Conservation (phyloP, 1,284 basidiomycete genomes). For the Rugosomyces carneus region DNA sequence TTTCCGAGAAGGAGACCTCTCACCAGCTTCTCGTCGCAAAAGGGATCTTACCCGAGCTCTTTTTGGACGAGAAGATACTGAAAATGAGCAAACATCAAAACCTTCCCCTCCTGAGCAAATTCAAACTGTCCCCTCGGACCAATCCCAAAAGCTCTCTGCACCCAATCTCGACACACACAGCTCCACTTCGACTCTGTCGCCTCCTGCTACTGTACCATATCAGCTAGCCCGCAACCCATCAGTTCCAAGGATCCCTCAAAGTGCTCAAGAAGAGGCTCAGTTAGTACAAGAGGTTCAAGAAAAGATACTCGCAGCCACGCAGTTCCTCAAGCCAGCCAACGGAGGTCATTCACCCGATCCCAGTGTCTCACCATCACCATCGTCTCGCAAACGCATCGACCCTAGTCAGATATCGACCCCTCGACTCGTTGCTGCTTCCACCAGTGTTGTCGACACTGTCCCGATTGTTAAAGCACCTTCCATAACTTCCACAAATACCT, state of each 20-base stretch:
- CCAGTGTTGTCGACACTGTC: slow-evolving; percentile 64
- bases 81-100: slow-evolving; percentile 20
- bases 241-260: slow-evolving; percentile 33
- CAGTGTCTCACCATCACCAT: slow-evolving; percentile 22
- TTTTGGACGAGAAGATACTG: slow-evolving; percentile 51
- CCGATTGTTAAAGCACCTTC: slow-evolving; percentile 48
- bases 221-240: slow-evolving; percentile 34
- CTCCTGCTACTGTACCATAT: slow-evolving; percentile 25
- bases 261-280: slow-evolving; percentile 40
- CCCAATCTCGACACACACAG: slow-evolving; percentile 11
- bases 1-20: slow-evolving; percentile 28
- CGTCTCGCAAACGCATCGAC: slow-evolving; percentile 56
- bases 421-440: slow-evolving; percentile 64
- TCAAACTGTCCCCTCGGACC: slow-evolving; percentile 6
- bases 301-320: slow-evolving; percentile 63
- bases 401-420: slow-evolving; percentile 71
- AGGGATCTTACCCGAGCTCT: slow-evolving; percentile 66
- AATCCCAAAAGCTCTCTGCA: slow-evolving; percentile 5
- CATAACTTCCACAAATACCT: slow-evolving; percentile 26
- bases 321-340: slow-evolving; percentile 57
- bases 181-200: slow-evolving; percentile 12
- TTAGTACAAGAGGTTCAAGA: slow-evolving; percentile 64
- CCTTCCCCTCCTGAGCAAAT: slow-evolving; percentile 1
- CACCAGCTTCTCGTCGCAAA: slow-evolving; percentile 53
- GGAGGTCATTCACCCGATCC: slow-evolving; percentile 31